A percentile compares a stretch with the other conserved stretches of the same genome.
Conservation (phyloP, 331 rosid genomes). For the Phaseolus coccineus region DNA sequence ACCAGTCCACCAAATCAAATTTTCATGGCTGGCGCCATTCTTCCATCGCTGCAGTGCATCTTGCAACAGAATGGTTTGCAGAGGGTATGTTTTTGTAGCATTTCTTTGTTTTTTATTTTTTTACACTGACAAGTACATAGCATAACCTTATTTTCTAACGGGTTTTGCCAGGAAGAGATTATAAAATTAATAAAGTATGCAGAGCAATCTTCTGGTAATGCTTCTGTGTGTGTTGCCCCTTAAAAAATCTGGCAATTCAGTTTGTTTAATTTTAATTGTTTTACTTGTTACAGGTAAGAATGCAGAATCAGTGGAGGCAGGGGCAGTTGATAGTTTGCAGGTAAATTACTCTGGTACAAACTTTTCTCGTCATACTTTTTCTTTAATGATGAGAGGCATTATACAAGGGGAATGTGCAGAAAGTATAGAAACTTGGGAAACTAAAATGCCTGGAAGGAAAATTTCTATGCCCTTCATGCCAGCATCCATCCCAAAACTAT, state of each 20-base stretch:
- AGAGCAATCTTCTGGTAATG: conserved; percentile 82
- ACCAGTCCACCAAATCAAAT: conserved; percentile 57
- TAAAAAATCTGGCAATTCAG: background rate
- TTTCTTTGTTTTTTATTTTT: background rate
- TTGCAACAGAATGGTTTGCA: conserved; percentile 80
- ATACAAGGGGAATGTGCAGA: background rate
- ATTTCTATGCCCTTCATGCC: background rate
- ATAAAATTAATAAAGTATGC: conserved; percentile 74
- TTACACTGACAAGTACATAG: conserved; percentile 27
- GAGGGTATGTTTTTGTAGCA: conserved; percentile 62
- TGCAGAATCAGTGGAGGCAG: conserved; percentile 65
- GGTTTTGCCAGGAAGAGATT: conserved; percentile 78
- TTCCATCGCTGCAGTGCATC: conserved; percentile 78
- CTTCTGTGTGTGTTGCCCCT: conserved; percentile 17
- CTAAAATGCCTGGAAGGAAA: background rate
- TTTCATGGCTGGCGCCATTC: conserved; percentile 58
- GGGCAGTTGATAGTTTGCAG: conserved; percentile 65
- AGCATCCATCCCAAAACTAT: background rate
- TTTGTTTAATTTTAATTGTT: conserved; percentile 50
- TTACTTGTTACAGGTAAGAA: conserved; percentile 62
- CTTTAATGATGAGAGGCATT: background rate
- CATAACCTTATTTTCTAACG: conserved; percentile 28
- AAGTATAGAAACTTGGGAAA: background rate
- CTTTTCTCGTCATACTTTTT: conserved; percentile 2
- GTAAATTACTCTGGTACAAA: conserved; percentile 45